phyloP scores from a whole-genome alignment of 2,329 filamentous ascomycete genomes.

The Acrocalymma vagum region DNA sequence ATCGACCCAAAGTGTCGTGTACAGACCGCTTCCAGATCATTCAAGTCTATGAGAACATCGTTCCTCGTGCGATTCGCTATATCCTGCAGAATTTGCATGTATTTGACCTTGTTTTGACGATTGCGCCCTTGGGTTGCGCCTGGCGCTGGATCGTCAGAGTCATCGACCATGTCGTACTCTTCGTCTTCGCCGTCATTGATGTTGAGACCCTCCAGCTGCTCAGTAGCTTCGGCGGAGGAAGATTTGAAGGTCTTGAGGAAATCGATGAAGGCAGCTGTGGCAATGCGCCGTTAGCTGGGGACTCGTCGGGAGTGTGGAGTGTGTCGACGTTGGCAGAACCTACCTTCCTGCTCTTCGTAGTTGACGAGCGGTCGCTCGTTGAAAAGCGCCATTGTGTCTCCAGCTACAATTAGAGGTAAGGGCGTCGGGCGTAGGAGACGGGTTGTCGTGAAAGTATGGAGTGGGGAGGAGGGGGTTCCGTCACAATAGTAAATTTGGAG shows the following conservation, averaged over 20 bases:
- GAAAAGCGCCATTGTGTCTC: conserved; percentile 79
- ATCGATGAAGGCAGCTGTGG: conserved; percentile 79
- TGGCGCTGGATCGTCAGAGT: conserved; percentile 69
- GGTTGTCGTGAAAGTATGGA: conserved; percentile 11
- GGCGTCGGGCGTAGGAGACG: conserved; percentile 15
- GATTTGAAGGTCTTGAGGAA: conserved; percentile 92
- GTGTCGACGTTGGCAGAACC: conserved; percentile 43
- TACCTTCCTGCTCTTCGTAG: conserved; percentile 87
- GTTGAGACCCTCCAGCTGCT: conserved; percentile 83
- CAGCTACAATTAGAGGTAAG: conserved; percentile 2
- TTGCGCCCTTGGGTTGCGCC: conserved; percentile 50
- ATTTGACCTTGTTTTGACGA: conserved; percentile 76
- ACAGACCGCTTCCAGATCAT: conserved; percentile 80
- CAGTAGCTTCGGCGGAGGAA: conserved; percentile 73
- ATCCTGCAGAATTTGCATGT: conserved; percentile 85
- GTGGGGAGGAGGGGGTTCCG: conserved; percentile 28
- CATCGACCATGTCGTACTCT: conserved; percentile 93
- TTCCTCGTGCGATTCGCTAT: conserved; percentile 80
- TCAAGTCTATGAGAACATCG: conserved; percentile 86
- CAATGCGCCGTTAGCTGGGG: conserved; percentile 44
- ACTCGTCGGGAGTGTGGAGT: conserved; percentile 7
- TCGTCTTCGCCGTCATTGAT: conserved; percentile 88
- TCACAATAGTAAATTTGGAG: conserved; percentile 35
- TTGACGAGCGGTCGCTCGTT: conserved; percentile 81
- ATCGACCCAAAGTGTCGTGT: no score